Evolutionary conservation across 257 asterid genomes (phyloP).

Genomic region (Lycium barbarum): DNA sequence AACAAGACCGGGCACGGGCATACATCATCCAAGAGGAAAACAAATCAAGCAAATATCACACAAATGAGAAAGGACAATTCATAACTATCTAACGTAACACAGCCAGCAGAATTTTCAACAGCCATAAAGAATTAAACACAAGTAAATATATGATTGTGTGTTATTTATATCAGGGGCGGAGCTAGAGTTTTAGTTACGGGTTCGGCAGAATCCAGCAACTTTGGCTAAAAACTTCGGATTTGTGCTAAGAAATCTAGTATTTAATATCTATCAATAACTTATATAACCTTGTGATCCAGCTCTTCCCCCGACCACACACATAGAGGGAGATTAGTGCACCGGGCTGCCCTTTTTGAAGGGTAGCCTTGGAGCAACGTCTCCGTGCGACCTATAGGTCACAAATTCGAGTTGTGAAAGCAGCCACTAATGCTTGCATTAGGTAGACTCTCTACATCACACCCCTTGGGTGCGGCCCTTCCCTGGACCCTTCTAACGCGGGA

Average conservation of each 20-base stretch:
- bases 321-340: no score
- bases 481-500: no score
- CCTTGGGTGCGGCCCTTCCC: no score
- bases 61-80: neutral
- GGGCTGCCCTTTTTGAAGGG: no score
- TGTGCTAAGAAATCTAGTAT: neutral
- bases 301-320: no score
- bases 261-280: neutral
- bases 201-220: neutral
- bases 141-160: neutral
- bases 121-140: neutral
- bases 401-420: no score
- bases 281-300: no score
- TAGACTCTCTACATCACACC: no score
- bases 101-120: neutral
- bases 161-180: neutral
- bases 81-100: neutral
- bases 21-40: neutral
- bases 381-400: no score
- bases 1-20: neutral
- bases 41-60: neutral
- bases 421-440: no score
- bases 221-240: neutral
- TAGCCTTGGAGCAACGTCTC: no score
- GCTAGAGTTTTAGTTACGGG: neutral